Conservation (phyloP, 805 yeast species). For the Isabelozyma pseudorhagii region DNA sequence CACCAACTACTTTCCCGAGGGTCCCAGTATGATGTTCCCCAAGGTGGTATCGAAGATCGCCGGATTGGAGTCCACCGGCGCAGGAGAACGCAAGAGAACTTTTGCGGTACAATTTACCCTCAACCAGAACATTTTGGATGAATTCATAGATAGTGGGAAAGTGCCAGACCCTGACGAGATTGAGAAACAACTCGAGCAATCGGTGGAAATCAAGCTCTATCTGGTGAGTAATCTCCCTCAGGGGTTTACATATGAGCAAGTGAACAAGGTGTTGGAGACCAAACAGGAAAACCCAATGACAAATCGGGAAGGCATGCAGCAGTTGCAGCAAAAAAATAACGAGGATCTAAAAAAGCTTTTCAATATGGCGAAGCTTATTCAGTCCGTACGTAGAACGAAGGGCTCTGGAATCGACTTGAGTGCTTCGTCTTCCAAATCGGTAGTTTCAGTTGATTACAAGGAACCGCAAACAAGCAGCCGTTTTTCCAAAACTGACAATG, state of each 20-base stretch:
- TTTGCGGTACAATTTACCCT: slow-evolving; percentile 33
- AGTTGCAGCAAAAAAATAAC: not conserved
- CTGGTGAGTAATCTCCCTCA: slow-evolving; percentile 27
- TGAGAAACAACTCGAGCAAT: slow-evolving; percentile 9
- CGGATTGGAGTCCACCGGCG: slow-evolving; percentile 41
- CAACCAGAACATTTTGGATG: slow-evolving; percentile 14
- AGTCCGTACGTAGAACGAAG: slow-evolving; percentile 16
- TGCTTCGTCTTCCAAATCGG: slow-evolving; percentile 10
- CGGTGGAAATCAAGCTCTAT: slow-evolving; percentile 20
- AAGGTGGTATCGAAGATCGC: slow-evolving; percentile 45
- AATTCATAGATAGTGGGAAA: slow-evolving; percentile 8
- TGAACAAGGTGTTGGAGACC: slow-evolving; percentile 47
- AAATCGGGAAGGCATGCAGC: not conserved
- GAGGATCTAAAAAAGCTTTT: slow-evolving; percentile 19
- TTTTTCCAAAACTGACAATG: not conserved
- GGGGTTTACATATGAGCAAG: slow-evolving; percentile 58
- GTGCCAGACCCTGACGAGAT: slow-evolving; percentile 4
- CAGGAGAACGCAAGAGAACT: slow-evolving; percentile 32
- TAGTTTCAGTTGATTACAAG: slow-evolving; percentile 10
- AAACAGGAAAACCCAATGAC: slow-evolving; percentile 3
- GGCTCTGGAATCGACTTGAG: slow-evolving; percentile 20
- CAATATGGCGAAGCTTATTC: slow-evolving; percentile 22
- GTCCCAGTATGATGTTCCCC: slow-evolving; percentile 71
- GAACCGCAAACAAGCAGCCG: not conserved
- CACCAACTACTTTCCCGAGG: slow-evolving; percentile 73